Evolutionary conservation across 2,329 filamentous ascomycete species (phyloP).

Genomic region (Colletotrichum scovillei): DNA sequence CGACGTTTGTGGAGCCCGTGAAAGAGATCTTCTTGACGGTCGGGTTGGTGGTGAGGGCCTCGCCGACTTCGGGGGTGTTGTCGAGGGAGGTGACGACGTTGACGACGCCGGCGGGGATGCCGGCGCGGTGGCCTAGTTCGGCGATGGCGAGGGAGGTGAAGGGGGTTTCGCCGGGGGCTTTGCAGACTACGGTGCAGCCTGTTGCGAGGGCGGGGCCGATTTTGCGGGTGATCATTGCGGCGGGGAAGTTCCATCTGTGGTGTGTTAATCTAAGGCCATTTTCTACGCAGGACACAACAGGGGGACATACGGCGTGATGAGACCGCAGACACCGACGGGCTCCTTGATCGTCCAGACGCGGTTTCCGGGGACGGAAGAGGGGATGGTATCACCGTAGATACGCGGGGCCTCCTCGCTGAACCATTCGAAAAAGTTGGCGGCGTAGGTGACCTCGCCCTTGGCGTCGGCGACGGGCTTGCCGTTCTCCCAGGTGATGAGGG

Average conservation of each 20-base stretch:
- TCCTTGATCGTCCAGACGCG: slow-evolving; percentile 84
- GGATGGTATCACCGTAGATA: slow-evolving; percentile 80
- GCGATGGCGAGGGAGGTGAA: slow-evolving; percentile 90
- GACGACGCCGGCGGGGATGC: slow-evolving; percentile 89
- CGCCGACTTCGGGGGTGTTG: slow-evolving; percentile 84
- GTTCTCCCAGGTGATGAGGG: slow-evolving; percentile 89
- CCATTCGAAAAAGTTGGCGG: slow-evolving; percentile 83
- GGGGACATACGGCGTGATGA: slow-evolving; percentile 75
- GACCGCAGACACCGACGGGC: slow-evolving; percentile 83
- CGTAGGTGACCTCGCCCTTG: slow-evolving; percentile 77
- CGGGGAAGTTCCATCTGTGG: slow-evolving; percentile 82
- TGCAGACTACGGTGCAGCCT: slow-evolving; percentile 94
- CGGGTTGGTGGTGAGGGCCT: slow-evolving; percentile 79
- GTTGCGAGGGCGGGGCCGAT: slow-evolving; percentile 83
- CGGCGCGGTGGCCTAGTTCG: slow-evolving; percentile 86
- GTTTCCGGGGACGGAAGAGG: slow-evolving; percentile 76
- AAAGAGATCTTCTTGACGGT: slow-evolving; percentile 92
- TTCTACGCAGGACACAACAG: slow-evolving; percentile 20
- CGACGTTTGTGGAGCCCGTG: slow-evolving; percentile 80
- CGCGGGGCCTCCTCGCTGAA: slow-evolving; percentile 83
- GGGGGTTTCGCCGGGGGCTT: slow-evolving; percentile 91
- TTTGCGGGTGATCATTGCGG: slow-evolving; percentile 80
- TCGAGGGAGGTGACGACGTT: slow-evolving; percentile 85
- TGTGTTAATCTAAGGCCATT: background rate
- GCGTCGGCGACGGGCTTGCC: slow-evolving; percentile 85